These are phyloP conservation scores for Puccinia polysora DNA, from an alignment of 1,284 basidiomycete genomes.

Conservation along the genomic window DNA sequence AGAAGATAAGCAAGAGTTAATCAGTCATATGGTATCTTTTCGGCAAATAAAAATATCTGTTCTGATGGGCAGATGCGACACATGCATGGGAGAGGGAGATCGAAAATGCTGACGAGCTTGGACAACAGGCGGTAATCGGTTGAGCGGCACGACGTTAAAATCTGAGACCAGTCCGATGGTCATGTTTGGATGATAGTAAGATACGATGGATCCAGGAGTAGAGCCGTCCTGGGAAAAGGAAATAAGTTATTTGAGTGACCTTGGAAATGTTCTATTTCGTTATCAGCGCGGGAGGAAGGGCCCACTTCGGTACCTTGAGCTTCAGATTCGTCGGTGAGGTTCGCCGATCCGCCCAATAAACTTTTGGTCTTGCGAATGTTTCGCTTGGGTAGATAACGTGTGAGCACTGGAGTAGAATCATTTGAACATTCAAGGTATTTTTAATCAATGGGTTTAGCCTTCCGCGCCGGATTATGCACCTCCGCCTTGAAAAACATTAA, in stretches of 20 bases:
- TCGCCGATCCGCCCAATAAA: conserved; percentile 59
- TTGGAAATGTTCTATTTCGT: conserved; percentile 43
- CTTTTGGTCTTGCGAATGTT: conserved; percentile 78
- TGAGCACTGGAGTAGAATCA: conserved; percentile 65
- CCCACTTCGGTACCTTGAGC: conserved; percentile 41
- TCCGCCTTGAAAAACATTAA: neutral
- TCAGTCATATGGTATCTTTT: neutral
- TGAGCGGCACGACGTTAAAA: conserved; percentile 59
- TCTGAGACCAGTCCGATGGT: conserved; percentile 82
- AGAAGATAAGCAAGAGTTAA: conserved; percentile 60
- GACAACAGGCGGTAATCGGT: conserved; percentile 63
- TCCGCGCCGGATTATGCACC: neutral
- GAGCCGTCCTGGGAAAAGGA: conserved; percentile 12
- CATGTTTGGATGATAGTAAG: conserved; percentile 86
- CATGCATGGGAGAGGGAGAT: neutral
- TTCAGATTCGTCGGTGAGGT: conserved; percentile 50
- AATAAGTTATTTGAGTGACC: conserved; percentile 39
- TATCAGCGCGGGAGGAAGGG: neutral
- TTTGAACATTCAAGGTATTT: conserved; percentile 64
- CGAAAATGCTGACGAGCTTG: conserved; percentile 47
- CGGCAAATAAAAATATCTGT: conserved; percentile 14
- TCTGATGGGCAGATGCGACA: neutral
- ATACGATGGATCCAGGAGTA: conserved; percentile 58
- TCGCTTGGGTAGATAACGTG: conserved; percentile 69
- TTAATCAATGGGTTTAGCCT: conserved; percentile 32